Percentiles rank a stretch among this genome's conserved stretches.
These are phyloP conservation scores for Bacidia rubella DNA, from an alignment of 495 filamentous ascomycete species.

Conservation along the genomic window DNA sequence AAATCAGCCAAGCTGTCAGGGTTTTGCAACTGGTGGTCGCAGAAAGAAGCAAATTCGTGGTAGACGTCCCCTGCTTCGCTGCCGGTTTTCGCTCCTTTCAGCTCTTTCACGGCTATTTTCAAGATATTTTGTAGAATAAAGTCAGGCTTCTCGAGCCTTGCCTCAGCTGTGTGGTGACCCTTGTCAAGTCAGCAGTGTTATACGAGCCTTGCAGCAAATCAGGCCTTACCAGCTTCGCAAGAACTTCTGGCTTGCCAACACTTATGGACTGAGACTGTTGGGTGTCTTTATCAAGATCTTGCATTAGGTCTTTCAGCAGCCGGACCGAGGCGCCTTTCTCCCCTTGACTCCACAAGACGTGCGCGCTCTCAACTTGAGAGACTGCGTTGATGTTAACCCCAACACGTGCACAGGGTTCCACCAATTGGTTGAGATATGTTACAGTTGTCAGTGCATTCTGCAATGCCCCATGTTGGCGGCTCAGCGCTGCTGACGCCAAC, in stretches of 20 bases:
- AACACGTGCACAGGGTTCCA: constrained; percentile 47
- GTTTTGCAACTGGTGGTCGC: constrained; percentile 82
- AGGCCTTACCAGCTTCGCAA: constrained; percentile 72
- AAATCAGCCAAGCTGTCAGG: constrained; percentile 75
- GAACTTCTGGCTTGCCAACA: constrained; percentile 63
- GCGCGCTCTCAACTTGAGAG: constrained; percentile 64
- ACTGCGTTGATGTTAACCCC: constrained; percentile 65
- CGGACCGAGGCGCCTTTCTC: constrained; percentile 83
- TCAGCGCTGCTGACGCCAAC: constrained; percentile 58
- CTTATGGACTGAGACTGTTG: constrained; percentile 55
- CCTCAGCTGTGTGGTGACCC: constrained; percentile 79
- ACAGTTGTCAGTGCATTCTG: constrained; percentile 78
- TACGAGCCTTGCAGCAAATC: neutral
- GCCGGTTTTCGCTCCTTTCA: constrained; percentile 54
- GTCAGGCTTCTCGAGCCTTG: constrained; percentile 84
- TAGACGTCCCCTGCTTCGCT: constrained; percentile 76
- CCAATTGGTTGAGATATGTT: constrained; percentile 63
- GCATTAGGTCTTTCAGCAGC: constrained; percentile 53
- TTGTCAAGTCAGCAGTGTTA: constrained; percentile 15
- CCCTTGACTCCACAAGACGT: constrained; percentile 88
- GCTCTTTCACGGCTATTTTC: constrained; percentile 63
- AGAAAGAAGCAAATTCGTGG: constrained; percentile 89
- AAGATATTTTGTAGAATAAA: constrained; percentile 76
- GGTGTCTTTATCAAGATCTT: constrained; percentile 38
- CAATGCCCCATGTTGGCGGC: constrained; percentile 60